A percentile compares a stretch with the other conserved stretches of the same genome.
Evolutionary conservation across 2,329 filamentous ascomycete species (phyloP).

Genomic region (Diaporthe eres): DNA sequence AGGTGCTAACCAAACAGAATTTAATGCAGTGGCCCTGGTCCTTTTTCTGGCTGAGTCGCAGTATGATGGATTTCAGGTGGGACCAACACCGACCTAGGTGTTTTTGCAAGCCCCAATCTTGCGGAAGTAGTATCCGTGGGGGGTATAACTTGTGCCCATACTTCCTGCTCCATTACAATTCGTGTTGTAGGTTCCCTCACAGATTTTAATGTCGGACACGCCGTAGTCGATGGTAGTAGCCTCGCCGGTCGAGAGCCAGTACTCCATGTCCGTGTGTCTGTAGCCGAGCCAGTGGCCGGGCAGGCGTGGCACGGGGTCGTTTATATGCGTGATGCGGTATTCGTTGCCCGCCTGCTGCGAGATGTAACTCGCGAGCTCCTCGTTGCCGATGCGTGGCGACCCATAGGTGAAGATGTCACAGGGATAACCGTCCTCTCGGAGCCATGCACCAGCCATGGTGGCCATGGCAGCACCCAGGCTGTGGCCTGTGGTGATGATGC

Average conservation of each 20-base stretch:
- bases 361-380: constrained; percentile 48
- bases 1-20: not conserved
- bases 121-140: constrained; percentile 66
- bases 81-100: not conserved
- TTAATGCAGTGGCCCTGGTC: not conserved
- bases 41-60: not conserved
- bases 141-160: constrained; percentile 57
- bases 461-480: constrained; percentile 50
- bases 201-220: constrained; percentile 62
- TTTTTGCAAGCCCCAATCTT: constrained; percentile 48
- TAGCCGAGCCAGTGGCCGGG: constrained; percentile 37
- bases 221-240: constrained; percentile 27
- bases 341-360: constrained; percentile 40
- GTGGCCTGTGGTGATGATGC: constrained; percentile 48
- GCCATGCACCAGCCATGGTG: constrained; percentile 46
- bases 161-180: constrained; percentile 65
- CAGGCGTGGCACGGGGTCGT: constrained; percentile 42
- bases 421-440: constrained; percentile 39
- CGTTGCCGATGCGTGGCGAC: constrained; percentile 49
- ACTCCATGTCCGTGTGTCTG: constrained; percentile 36
- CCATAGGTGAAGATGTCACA: constrained; percentile 50
- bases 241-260: constrained; percentile 35
- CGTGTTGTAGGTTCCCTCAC: constrained; percentile 62
- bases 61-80: not conserved
- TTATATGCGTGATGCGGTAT: constrained; percentile 40